Evolutionary conservation across 1,139 yeast genomes (phyloP).

Genomic region (Zygosaccharomyces pseudobailii): DNA sequence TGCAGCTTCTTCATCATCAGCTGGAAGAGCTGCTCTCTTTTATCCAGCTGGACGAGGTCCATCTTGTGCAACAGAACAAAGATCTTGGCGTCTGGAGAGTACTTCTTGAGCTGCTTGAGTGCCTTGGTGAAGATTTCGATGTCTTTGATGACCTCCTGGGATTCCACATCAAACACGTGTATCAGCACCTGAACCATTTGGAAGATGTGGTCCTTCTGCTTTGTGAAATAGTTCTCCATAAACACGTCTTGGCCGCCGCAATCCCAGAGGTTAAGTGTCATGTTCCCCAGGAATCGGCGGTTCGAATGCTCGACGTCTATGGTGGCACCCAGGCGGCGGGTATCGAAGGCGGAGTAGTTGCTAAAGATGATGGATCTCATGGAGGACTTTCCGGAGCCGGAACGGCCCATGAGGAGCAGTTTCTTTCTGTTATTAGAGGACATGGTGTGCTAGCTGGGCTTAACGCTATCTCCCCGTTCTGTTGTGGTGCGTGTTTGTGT

Average conservation of each 20-base stretch:
- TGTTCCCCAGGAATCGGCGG: conserved; percentile 83
- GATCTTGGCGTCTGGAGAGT: conserved; percentile 86
- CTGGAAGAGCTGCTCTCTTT: conserved; percentile 75
- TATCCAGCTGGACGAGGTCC: conserved; percentile 89
- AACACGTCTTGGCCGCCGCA: conserved; percentile 98
- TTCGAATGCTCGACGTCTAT: conserved; percentile 98
- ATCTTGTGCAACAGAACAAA: conserved; percentile 91
- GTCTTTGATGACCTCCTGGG: conserved; percentile 87
- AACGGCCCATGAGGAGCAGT: conserved; percentile 62
- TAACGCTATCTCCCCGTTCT: neutral
- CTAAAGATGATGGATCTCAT: conserved; percentile 95
- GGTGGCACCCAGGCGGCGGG: conserved; percentile 92
- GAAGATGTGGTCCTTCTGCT: conserved; percentile 86
- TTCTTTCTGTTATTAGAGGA: conserved; percentile 32
- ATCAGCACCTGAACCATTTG: conserved; percentile 96
- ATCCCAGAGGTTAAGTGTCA: conserved; percentile 95
- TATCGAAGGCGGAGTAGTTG: conserved; percentile 94
- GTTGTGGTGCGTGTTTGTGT: neutral
- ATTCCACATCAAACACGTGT: conserved; percentile 94
- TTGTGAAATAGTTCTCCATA: conserved; percentile 87
- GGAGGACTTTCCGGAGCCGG: conserved; percentile 96
- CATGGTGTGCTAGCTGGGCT: conserved; percentile 1
- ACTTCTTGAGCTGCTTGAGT: conserved; percentile 73
- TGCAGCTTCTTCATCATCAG: conserved; percentile 81
- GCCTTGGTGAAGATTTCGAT: conserved; percentile 87